Conservation (phyloP, 2,329 filamentous ascomycete species). For the Aspergillus uvarum region DNA sequence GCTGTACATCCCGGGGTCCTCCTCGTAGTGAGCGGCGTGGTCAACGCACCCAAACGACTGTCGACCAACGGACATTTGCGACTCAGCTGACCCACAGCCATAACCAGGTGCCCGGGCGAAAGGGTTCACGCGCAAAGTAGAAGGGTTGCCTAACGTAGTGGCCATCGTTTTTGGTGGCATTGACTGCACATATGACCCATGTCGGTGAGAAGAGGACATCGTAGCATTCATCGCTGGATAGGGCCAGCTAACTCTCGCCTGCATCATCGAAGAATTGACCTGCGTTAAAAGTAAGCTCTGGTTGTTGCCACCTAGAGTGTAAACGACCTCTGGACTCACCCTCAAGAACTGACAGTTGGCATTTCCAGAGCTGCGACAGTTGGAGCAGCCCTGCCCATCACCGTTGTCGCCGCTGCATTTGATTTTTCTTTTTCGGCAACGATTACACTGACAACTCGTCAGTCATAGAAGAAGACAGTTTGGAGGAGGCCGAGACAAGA, state of each 20-base stretch:
- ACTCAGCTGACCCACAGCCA: constrained; percentile 24
- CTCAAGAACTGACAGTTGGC: constrained; percentile 73
- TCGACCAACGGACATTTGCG: constrained; percentile 24
- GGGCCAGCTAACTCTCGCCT: constrained; percentile 30
- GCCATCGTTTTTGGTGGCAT: constrained; percentile 14
- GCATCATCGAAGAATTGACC: constrained; percentile 37
- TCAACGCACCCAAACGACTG: constrained; percentile 22
- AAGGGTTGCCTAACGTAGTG: constrained; percentile 17
- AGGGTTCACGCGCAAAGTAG: constrained; percentile 19
- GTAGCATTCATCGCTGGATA: constrained; percentile 26
- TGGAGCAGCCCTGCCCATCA: constrained; percentile 73
- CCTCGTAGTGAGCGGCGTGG: constrained; percentile 33
- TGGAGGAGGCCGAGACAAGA: neutral
- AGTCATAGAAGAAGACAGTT: neutral
- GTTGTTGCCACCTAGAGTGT: neutral
- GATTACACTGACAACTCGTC: constrained; percentile 64
- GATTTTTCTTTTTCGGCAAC: constrained; percentile 92
- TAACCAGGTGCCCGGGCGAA: constrained; percentile 27
- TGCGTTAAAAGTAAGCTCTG: constrained; percentile 15
- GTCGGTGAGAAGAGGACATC: constrained; percentile 19
- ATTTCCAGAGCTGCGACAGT: constrained; percentile 72
- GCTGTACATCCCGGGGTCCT: constrained; percentile 35
- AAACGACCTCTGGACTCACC: constrained; percentile 48
- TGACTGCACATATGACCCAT: constrained; percentile 22
- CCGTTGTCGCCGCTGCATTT: constrained; percentile 84